Evolutionary conservation across 202 grass and related monocot genomes (phyloP).

Genomic region (Panicum hallii): DNA sequence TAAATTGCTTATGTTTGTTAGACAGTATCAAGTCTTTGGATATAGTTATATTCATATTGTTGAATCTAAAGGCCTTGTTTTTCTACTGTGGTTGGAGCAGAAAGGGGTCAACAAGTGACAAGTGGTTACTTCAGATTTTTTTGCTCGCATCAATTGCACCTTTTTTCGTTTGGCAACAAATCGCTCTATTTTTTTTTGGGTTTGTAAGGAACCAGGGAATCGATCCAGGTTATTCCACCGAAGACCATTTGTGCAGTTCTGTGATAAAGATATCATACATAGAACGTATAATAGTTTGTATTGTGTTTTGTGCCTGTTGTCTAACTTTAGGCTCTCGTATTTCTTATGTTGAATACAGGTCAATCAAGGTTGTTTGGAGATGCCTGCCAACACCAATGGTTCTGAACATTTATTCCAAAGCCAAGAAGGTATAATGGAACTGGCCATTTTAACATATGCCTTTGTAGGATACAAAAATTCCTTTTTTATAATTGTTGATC

Average conservation of each 20-base stretch:
- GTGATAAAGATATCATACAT: conserved; percentile 1
- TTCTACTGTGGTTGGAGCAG: not conserved
- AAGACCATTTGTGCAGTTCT: not conserved
- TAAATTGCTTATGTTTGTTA: conserved; percentile 17
- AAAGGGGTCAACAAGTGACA: not conserved
- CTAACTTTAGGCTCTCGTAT: not conserved
- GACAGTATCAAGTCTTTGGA: not conserved
- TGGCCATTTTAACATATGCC: conserved; percentile 16
- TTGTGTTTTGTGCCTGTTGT: conserved; percentile 1
- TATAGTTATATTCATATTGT: conserved; percentile 11
- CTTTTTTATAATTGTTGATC: conserved; percentile 5
- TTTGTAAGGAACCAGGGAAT: not conserved
- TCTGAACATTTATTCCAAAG: conserved; percentile 49
- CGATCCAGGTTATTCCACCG: not conserved
- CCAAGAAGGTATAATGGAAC: conserved; percentile 52
- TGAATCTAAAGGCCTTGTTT: not conserved
- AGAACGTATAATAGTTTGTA: not conserved
- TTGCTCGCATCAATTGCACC: not conserved
- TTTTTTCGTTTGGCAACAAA: not conserved
- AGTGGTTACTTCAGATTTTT: not conserved
- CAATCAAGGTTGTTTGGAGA: conserved; percentile 44
- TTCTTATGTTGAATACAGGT: conserved; percentile 51
- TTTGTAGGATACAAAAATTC: not conserved
- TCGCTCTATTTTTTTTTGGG: not conserved
- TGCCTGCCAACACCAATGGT: conserved; percentile 6